Base-by-base conservation (phyloP, 257 asterid genomes). In the Haberlea rhodopensis region DNA sequence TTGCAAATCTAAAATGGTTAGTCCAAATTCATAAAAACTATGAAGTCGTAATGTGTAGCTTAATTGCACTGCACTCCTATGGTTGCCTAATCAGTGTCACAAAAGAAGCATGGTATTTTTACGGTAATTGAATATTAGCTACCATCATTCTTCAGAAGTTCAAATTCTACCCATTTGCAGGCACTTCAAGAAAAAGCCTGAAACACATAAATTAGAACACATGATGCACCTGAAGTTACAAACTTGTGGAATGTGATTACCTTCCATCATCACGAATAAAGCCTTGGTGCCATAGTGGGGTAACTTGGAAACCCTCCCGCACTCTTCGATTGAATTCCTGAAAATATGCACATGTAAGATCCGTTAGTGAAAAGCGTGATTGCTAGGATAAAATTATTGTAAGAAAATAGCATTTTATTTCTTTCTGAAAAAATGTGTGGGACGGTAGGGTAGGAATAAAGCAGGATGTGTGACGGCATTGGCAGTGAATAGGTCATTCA, bases 241-340 rank as follows among this genome's bases (percentile, higher is more conserved):
- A 31, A 25, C 23, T 32, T 65, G 24, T 20, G 19, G 58, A 16
- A 34, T 48, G 65, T 63, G 49, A 64, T 65, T 66, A 92, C 99
- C 97, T 87, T 73, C 95, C 99, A 43, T 92, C 91, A 72, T 92
- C 87, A 49, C 94, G 60, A 56, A 92, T 81, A 67, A 60, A 84
- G 59, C 99, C 99, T 69, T 92, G 99, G 77, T 92, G 85, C 95
- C 97, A 92, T 63, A 89, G 73, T 57, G 99, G 99, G 69, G 97
- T 85, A 26, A 86, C 99, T 78, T 92, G 99, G 83, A 85, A 92
- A 67, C 99, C 99, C 77, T 92, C 96, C 23, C 34, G 18, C 55
- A 92, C 97, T 54, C 85, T 81, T 65, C 58, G 67, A 76, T 85
- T 75, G 76, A 92, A 92, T 77, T 92, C 99, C 97, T 89, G 81